A percentile compares a stretch with the other conserved stretches of the same genome.
phyloP scores from a whole-genome alignment of 345 rosid genomes.

The Gossypium turneri region DNA sequence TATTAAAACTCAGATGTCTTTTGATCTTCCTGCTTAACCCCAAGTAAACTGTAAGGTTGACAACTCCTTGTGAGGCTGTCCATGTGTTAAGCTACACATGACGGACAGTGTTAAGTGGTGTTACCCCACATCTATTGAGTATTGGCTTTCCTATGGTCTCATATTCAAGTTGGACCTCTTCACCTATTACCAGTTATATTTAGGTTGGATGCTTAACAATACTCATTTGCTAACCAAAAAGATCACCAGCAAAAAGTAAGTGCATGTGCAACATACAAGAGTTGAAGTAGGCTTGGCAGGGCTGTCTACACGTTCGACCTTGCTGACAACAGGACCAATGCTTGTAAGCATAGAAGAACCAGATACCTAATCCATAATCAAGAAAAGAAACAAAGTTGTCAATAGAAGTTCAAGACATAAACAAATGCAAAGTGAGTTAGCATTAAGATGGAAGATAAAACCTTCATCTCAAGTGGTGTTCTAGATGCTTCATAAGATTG shows the following conservation, averaged over 20 bases:
- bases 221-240: not conserved
- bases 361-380: slow-evolving; percentile 34
- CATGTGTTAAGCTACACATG: too few relatives aligned
- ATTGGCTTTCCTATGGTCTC: too few relatives aligned
- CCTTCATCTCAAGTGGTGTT: slow-evolving; percentile 32
- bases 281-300: slow-evolving; percentile 40
- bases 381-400: not conserved
- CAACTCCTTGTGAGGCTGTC: too few relatives aligned
- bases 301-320: slow-evolving; percentile 44
- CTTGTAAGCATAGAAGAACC: slow-evolving; percentile 33
- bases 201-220: too few relatives aligned
- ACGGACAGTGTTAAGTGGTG: too few relatives aligned
- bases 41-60: too few relatives aligned
- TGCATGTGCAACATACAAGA: slow-evolving; percentile 30
- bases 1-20: too few relatives aligned
- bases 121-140: too few relatives aligned
- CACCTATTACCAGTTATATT: too few relatives aligned
- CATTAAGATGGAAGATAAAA: slow-evolving; percentile 3
- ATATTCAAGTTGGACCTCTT: too few relatives aligned
- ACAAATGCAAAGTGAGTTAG: not conserved
- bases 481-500: slow-evolving; percentile 45
- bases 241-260: slow-evolving; percentile 3
- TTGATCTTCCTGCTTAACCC: too few relatives aligned
- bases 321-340: slow-evolving; percentile 40
- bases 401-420: not conserved